Conservation (phyloP, 2,329 filamentous ascomycete genomes). For the Aspergillus sp. region DNA sequence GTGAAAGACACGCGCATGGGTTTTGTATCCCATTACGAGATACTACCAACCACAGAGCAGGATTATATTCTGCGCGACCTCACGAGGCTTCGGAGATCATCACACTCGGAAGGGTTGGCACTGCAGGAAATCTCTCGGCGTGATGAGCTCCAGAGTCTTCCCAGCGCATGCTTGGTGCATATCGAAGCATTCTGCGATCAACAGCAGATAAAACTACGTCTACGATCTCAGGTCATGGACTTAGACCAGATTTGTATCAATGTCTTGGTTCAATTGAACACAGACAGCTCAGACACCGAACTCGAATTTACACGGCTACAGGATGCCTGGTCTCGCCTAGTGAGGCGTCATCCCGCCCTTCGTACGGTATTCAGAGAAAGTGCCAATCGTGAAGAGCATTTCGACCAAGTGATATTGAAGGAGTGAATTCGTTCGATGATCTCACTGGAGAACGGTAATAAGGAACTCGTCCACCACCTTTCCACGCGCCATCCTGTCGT, state of each 20-base stretch:
- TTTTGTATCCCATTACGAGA: neutral
- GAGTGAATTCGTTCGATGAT: neutral
- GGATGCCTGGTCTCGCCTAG: slow-evolving; percentile 28
- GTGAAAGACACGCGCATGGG: neutral
- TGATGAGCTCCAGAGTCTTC: neutral
- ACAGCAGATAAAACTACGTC: neutral
- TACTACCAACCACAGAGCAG: too few species aligned
- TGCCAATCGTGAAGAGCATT: slow-evolving; percentile 23
- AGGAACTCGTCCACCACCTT: neutral
- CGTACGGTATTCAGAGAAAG: slow-evolving; percentile 33
- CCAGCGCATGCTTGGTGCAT: neutral
- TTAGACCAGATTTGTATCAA: slow-evolving; percentile 5
- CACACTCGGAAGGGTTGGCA: neutral
- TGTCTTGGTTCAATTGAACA: slow-evolving; percentile 3
- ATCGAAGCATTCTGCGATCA: slow-evolving; percentile 1
- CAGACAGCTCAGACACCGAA: neutral
- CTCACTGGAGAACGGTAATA: neutral
- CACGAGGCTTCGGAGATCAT: neutral
- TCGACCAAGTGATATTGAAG: slow-evolving; percentile 12
- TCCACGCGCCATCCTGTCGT: neutral
- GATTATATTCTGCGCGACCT: neutral
- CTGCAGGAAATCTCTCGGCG: neutral
- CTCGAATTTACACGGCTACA: neutral
- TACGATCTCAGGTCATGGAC: neutral
- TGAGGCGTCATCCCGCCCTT: slow-evolving; percentile 31